Base-by-base conservation (phyloP, 1,284 basidiomycete genomes). In the Hypsizygus ulmarius region DNA sequence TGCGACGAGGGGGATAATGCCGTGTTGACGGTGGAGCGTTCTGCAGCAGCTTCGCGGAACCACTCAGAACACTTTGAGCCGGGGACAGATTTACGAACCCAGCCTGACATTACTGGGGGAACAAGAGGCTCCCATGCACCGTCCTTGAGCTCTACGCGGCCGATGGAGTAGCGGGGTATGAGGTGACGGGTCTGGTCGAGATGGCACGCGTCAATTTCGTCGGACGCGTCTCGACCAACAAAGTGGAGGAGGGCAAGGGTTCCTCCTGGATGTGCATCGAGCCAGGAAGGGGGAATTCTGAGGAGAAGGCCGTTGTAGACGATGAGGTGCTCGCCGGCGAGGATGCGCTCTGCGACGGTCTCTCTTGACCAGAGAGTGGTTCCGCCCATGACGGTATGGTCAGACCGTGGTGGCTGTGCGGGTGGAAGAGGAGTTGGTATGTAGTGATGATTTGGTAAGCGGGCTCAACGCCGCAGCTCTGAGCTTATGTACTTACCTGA, bases 171-270 rank as follows among this genome's bases (percentile, higher is more conserved):
- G 27, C 77, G 75, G 16, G 72, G 70, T 64, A 99, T 83, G 39
- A 78, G 72, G 18, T 72, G 70, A 45, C 83, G 71, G 35, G 93
- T 88, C 43, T 75, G 68, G 28, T 82, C 78, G 1, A 77, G 75
- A 65, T 99, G 96, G 70, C 93, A 98, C 9, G 93, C 96, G 54
- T 93, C 82, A 39, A 98, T 90, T 67, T 99, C 96, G 71, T 97
- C 91, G 2, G 87, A 83, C 0, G 94, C 96, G 64, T 99, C 95
- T 43, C 96, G 81, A 2, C 97, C 97, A 27, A 97, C 86, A 63
- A 96, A 98, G 71, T 99, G 97, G 21, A 97, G 82, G 52, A 99
- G 84, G 14, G 94, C 81, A 40, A 97, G 84, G 10, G 82, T 71
- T 45, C 96, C 95, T 36, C 96, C 97, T 0, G 96, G 96, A 64